Conservation (phyloP, 2,329 filamentous ascomycete genomes). For the Claviceps sp. region DNA sequence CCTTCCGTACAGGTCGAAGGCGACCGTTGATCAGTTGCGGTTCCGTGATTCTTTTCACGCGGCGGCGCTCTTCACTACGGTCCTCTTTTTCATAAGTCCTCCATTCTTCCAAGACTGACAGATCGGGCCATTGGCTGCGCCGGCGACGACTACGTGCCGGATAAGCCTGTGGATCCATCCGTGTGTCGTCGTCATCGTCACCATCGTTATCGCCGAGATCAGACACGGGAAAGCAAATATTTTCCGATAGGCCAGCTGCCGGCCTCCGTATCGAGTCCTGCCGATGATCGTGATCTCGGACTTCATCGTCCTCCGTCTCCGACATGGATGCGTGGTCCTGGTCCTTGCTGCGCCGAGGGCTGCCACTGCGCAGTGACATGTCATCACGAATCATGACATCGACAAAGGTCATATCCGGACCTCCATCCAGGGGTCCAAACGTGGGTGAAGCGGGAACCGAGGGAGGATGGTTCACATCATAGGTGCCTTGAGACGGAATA, state of each 20-base stretch:
- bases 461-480: slow-evolving; percentile 56
- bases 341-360: slow-evolving; percentile 15
- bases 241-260: slow-evolving; percentile 57
- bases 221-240: slow-evolving; percentile 88
- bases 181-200: slow-evolving; percentile 47
- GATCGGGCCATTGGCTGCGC: slow-evolving; percentile 71
- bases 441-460: slow-evolving; percentile 51
- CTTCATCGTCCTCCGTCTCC: slow-evolving; percentile 12
- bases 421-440: slow-evolving; percentile 33
- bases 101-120: slow-evolving; percentile 78
- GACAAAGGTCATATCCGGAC: slow-evolving; percentile 45
- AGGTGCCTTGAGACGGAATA: slow-evolving; percentile 22
- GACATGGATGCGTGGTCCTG: slow-evolving; percentile 20
- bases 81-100: slow-evolving; percentile 75
- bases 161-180: slow-evolving; percentile 24
- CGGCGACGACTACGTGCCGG: slow-evolving; percentile 39
- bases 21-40: slow-evolving; percentile 85
- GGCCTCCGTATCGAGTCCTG: slow-evolving; percentile 29
- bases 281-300: slow-evolving; percentile 14
- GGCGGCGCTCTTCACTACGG: slow-evolving; percentile 64
- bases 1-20: slow-evolving; percentile 62
- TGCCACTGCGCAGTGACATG: slow-evolving; percentile 26
- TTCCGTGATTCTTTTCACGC: slow-evolving; percentile 85
- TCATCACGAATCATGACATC: slow-evolving; percentile 61
- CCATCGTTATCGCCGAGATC: slow-evolving; percentile 46